phyloP scores from a whole-genome alignment of 345 rosid genomes.

The Murraya paniculata region DNA sequence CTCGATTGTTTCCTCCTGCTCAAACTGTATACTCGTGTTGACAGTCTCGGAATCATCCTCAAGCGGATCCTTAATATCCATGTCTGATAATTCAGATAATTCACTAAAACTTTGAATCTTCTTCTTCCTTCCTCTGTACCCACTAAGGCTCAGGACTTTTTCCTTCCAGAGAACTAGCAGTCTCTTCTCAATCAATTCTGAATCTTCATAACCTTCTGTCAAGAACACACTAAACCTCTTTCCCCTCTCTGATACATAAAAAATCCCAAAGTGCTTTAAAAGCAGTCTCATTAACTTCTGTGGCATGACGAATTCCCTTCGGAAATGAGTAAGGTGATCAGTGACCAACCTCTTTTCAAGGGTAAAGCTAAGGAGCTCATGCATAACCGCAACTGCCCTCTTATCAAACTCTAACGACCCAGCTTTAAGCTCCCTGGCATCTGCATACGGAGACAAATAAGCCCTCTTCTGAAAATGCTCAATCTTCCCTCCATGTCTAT shows the following conservation, averaged over 20 bases:
- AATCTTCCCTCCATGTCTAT: constrained; percentile 68
- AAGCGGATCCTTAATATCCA: constrained; percentile 38
- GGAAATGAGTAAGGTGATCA: constrained; percentile 84
- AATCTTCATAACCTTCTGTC: constrained; percentile 71
- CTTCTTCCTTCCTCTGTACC: constrained; percentile 65
- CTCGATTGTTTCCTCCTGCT: constrained; percentile 30
- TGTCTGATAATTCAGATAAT: constrained; percentile 28
- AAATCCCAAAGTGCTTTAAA: constrained; percentile 80
- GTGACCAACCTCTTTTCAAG: constrained; percentile 85
- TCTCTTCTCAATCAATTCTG: constrained; percentile 59
- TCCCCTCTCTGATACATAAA: constrained; percentile 91
- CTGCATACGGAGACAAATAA: constrained; percentile 82
- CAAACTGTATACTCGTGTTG: constrained; percentile 25
- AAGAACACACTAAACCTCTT: constrained; percentile 86
- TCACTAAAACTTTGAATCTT: constrained; percentile 48
- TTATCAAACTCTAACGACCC: constrained; percentile 87
- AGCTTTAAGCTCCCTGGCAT: constrained; percentile 61
- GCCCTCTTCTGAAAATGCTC: constrained; percentile 79
- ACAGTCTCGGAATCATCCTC: constrained; percentile 37
- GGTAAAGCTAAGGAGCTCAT: constrained; percentile 86
- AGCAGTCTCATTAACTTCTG: constrained; percentile 93
- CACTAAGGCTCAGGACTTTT: constrained; percentile 49
- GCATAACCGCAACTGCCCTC: constrained; percentile 85
- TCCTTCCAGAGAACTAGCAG: constrained; percentile 72
- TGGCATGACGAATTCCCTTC: constrained; percentile 78